These are phyloP conservation scores for Aureobasidium zeae DNA, from an alignment of 2,329 filamentous ascomycete genomes.

Conservation along the genomic window DNA sequence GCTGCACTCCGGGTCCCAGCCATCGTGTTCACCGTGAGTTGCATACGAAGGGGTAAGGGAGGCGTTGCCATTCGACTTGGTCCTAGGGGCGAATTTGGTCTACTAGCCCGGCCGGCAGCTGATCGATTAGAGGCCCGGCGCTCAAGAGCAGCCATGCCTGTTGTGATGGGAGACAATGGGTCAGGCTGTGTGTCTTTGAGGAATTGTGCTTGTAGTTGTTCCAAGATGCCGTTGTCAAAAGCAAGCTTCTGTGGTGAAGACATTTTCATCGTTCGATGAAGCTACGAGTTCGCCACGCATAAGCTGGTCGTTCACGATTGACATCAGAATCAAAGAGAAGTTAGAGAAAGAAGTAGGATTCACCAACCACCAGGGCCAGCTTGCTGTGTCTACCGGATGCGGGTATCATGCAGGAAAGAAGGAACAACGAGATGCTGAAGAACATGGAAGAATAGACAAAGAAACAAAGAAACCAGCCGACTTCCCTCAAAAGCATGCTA, in stretches of 20 bases:
- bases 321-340: background rate
- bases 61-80: conserved; percentile 5
- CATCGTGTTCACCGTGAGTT: background rate
- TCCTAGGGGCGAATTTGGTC: background rate
- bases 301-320: background rate
- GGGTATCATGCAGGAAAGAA: conserved; percentile 3
- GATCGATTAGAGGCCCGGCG: conserved; percentile 5
- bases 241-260: conserved; percentile 1
- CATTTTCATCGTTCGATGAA: background rate
- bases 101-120: background rate
- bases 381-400: background rate
- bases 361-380: background rate
- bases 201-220: conserved; percentile 5
- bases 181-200: background rate
- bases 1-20: background rate
- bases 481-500: too few species aligned
- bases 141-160: conserved; percentile 8
- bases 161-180: conserved; percentile 7
- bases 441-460: background rate
- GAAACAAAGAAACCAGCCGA: background rate
- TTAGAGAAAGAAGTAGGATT: background rate
- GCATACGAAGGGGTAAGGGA: background rate
- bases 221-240: background rate
- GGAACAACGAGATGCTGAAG: background rate
- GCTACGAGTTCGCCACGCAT: background rate